Evolutionary conservation across 176 grass and related monocot species (phyloP).

Genomic region (Lolium perenne): DNA sequence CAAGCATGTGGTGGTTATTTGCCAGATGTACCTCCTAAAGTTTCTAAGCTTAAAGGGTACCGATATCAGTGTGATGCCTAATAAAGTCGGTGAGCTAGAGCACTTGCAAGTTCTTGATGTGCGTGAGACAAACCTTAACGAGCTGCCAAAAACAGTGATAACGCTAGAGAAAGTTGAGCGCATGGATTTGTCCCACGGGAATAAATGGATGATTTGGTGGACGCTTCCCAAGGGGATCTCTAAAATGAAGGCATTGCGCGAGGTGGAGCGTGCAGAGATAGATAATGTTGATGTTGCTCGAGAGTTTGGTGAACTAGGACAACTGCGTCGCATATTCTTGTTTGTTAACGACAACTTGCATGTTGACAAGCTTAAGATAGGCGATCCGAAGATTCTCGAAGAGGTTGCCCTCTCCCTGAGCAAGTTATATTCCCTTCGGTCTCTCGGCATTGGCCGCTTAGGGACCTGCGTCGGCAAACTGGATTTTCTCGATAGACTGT

Average conservation of each 20-base stretch:
- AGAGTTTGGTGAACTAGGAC: not conserved
- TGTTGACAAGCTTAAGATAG: too few relatives aligned
- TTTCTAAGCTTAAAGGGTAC: not conserved
- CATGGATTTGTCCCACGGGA: not conserved
- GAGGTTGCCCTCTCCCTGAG: not conserved
- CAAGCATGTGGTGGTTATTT: not conserved
- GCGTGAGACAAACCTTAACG: fast-evolving
- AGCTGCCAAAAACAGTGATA: not conserved
- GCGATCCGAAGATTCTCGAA: not conserved
- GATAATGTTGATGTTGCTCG: not conserved
- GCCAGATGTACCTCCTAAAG: not conserved
- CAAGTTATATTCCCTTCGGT: not conserved
- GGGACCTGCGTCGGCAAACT: fast-evolving
- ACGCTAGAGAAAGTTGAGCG: not conserved
- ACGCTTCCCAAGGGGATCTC: not conserved
- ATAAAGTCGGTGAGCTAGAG: not conserved
- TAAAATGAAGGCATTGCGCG: not conserved
- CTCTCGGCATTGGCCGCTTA: not conserved
- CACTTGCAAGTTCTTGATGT: not conserved
- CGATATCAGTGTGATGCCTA: not conserved
- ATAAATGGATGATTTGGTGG: not conserved
- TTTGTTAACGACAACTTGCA: too few relatives aligned
- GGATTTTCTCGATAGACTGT: not conserved
- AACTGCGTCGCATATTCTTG: not conserved
- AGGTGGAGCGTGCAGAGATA: not conserved